phyloP scores from a whole-genome alignment of 2,329 filamentous ascomycete species.

The Ascosphaera pollenicola region DNA sequence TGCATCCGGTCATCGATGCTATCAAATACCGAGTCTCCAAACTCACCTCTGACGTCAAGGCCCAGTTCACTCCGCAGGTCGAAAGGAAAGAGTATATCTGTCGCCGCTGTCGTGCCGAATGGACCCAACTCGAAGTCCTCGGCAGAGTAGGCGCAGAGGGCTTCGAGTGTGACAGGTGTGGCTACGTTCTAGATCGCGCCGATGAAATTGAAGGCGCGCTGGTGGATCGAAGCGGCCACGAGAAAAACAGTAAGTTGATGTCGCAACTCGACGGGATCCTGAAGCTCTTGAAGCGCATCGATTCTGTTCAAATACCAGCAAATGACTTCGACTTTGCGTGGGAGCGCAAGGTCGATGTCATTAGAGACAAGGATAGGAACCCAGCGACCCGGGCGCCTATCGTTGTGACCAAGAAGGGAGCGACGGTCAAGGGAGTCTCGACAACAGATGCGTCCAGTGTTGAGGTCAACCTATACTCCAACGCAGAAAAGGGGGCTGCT shows the following conservation, averaged over 20 bases:
- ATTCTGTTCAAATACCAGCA: slow-evolving; percentile 23
- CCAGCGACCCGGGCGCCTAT: slow-evolving; percentile 17
- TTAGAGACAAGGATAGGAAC: slow-evolving; percentile 20
- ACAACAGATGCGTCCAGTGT: slow-evolving; percentile 23
- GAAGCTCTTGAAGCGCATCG: slow-evolving; percentile 25
- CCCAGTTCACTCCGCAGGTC: slow-evolving; percentile 52
- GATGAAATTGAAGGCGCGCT: slow-evolving; percentile 22
- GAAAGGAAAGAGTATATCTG: slow-evolving; percentile 91
- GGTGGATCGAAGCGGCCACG: slow-evolving; percentile 24
- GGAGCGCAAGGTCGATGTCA: slow-evolving; percentile 25
- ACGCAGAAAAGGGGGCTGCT: slow-evolving; percentile 25
- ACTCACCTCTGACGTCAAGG: slow-evolving; percentile 73
- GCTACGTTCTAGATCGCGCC: slow-evolving; percentile 22
- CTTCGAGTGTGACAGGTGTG: slow-evolving; percentile 69
- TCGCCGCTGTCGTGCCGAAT: slow-evolving; percentile 58
- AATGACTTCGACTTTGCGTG: slow-evolving; percentile 28
- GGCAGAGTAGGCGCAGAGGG: slow-evolving; percentile 45
- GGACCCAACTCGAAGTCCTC: slow-evolving; percentile 73
- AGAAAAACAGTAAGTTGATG: slow-evolving; percentile 28
- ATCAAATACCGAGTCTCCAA: slow-evolving; percentile 88
- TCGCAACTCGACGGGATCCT: slow-evolving; percentile 25
- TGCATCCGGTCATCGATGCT: slow-evolving; percentile 79
- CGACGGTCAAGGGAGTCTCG: slow-evolving; percentile 19
- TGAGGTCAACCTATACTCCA: slow-evolving; percentile 27
- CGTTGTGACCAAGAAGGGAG: slow-evolving; percentile 18